A percentile compares a stretch with the other conserved stretches of the same genome.
Evolutionary conservation across 257 asterid genomes (phyloP).

Genomic region (Solanum tarijense): DNA sequence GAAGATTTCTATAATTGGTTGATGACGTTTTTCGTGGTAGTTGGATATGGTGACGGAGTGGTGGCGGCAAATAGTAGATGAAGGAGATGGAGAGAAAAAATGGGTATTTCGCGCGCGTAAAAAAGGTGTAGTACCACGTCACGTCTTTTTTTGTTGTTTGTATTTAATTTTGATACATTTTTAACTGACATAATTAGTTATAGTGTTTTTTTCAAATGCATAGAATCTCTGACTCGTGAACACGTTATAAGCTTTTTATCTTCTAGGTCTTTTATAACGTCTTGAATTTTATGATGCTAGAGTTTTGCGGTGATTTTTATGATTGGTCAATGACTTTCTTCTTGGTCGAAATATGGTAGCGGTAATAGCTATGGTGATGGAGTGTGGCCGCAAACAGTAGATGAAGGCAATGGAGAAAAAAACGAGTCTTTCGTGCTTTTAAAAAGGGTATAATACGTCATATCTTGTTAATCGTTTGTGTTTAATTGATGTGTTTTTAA

Average conservation of each 20-base stretch:
- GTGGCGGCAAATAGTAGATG: not conserved
- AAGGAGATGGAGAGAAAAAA: not conserved
- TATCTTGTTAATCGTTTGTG: not conserved
- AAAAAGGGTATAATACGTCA: not conserved
- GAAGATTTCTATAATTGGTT: not conserved
- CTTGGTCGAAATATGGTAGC: not conserved
- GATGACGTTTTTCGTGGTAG: not conserved
- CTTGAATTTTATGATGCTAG: accelerated
- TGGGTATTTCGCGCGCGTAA: not conserved
- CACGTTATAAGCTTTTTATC: accelerated
- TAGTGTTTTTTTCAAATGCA: not conserved
- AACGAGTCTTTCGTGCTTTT: accelerated
- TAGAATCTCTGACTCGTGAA: not conserved
- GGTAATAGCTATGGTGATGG: not conserved
- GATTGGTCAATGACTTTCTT: not conserved
- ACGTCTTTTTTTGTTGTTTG: not conserved
- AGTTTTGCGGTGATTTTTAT: not conserved
- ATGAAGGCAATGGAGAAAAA: not conserved
- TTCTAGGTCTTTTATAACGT: not conserved
- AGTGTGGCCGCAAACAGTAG: not conserved
- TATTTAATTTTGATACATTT: not conserved
- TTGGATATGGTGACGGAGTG: not conserved
- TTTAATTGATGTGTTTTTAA: not conserved
- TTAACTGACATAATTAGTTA: not conserved
- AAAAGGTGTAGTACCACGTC: accelerated